Base-by-base conservation (phyloP, 768 basidiomycete species). In the Butyriboletus loyo region DNA sequence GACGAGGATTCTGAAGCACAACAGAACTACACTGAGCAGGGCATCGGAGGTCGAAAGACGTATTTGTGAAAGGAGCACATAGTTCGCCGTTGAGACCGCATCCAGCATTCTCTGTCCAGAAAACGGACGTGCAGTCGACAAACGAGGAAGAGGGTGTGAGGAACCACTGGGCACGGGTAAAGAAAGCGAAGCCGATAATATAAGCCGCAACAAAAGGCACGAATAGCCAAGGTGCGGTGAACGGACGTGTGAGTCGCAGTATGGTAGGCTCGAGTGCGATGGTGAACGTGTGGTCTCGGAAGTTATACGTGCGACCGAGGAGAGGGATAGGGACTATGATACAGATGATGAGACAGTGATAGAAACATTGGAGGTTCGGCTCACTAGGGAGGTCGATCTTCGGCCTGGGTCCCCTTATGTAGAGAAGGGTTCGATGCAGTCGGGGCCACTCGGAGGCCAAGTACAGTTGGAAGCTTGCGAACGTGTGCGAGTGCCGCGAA, bases 21-120 rank as follows among this genome's bases (percentile, higher is more conserved):
- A 86, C 81, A 22, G 69, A 70, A 42, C 75, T 72, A 60, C 89
- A 89, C 47, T 81, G 81, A 5, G 89, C 85, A 5, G 89, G 91
- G 66, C 91, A 95, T 14, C 92, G 82, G 62, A 95, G 89, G 54
- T 88, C 80, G 62, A 86, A 82, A 8, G 78, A 76, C 5, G 76
- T 66, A 54, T 82, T 75, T 43, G 75, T 72, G 63, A 89, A 87
- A 0, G 89, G 88, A 14, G 70, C 74, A 66, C 91, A 94, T 3
- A 66, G 54, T 36, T 68, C 59, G 2, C 90, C 92, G 57, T 92
- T 70, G 28, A 92, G 71, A 21, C 91, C 90, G 58, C 91, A 93
- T 11, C 78, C 80, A 59, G 83, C 81, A 56, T 89, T 81, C 22
- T 79, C 73, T 3, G 74, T 56, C 87, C 89, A 92, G 63, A 83